Base-by-base conservation (phyloP, 305 asterid species). In the Fraxinus sp. region DNA sequence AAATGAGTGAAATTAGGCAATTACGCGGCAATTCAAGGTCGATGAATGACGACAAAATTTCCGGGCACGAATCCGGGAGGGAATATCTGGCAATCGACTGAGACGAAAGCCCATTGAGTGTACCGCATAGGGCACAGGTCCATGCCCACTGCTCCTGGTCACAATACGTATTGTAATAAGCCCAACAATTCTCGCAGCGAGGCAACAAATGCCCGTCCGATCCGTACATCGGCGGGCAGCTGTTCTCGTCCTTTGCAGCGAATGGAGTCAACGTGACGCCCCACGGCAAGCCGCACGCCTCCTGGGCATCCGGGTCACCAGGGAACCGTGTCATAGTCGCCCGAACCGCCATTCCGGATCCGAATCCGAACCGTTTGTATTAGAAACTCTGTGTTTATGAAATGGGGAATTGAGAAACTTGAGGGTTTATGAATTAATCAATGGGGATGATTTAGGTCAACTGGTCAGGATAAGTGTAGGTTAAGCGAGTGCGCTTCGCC, bases 81-180 rank as follows among this genome's bases (percentile, higher is more conserved):
- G 98, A 90, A 85, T 97, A 97, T 77, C 96, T 93, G 52, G 90
- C 39, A 28, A 97, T 90, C 75, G 96, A 87, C 79, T 86, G 86
- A 24, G 95, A 82, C n/a, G 98, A 81, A 55, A 95, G 92, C 35
- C 98, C 99, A 87, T 93, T 95, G 80, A 95, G 92, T 78, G 98
- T 92, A 77, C 98, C 98, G 88, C 99, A 96, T 6, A 96, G 91
- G 30, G 93, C 84, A 83, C 99, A 96, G 83, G 91, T 92, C 98
- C 98, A 96, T 2, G 98, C 92, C 98, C 99, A 96, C 88, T 96
- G 99, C 70, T 96, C 99, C 90, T 86, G 98, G 32, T 95, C 98
- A 81, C 98, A 95, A 86, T 87, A 96, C 59, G 97, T 91, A 64
- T 95, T 96, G 86, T 93, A 96, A 86, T 96, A 95, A 1, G 92